Evolutionary conservation across 2,329 filamentous ascomycete genomes (phyloP).

Genomic region (Aspergillus fijiensis): DNA sequence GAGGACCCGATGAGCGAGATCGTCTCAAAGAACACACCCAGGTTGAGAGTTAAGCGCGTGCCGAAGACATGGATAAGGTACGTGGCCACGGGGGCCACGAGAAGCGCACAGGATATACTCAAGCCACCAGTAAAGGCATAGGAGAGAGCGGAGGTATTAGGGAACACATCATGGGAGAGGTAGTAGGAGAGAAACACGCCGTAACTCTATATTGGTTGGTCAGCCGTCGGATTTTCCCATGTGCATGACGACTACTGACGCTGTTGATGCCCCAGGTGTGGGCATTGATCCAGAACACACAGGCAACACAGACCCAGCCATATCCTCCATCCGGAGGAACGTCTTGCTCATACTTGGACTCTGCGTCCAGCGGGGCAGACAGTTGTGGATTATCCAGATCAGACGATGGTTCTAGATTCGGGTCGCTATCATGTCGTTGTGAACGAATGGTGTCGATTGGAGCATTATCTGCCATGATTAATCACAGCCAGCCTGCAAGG

Average conservation of each 20-base stretch:
- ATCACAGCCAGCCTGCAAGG: neutral
- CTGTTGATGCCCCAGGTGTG: slow-evolving; percentile 76
- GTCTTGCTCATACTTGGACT: slow-evolving; percentile 36
- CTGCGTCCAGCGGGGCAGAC: slow-evolving; percentile 18
- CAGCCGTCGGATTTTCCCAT: neutral
- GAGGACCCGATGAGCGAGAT: slow-evolving; percentile 56
- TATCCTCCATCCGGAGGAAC: slow-evolving; percentile 57
- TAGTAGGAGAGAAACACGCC: slow-evolving; percentile 63
- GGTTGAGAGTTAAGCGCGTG: slow-evolving; percentile 54
- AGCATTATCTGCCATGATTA: slow-evolving; percentile 33
- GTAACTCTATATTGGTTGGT: slow-evolving; percentile 36
- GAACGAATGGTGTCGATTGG: slow-evolving; percentile 33
- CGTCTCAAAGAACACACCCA: slow-evolving; percentile 57
- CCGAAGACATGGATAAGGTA: slow-evolving; percentile 53
- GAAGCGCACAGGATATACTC: slow-evolving; percentile 57
- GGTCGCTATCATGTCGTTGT: slow-evolving; percentile 14
- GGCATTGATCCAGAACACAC: slow-evolving; percentile 60
- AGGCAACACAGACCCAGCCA: slow-evolving; percentile 61
- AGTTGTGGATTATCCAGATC: slow-evolving; percentile 13
- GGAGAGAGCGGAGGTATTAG: slow-evolving; percentile 53
- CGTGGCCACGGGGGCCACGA: slow-evolving; percentile 59
- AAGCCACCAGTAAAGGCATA: slow-evolving; percentile 63
- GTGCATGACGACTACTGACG: slow-evolving; percentile 36
- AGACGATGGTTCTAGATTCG: neutral
- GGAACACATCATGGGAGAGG: slow-evolving; percentile 55